Evolutionary conservation across 1,284 basidiomycete species (phyloP).

Genomic region (Retiboletus flavoniger): DNA sequence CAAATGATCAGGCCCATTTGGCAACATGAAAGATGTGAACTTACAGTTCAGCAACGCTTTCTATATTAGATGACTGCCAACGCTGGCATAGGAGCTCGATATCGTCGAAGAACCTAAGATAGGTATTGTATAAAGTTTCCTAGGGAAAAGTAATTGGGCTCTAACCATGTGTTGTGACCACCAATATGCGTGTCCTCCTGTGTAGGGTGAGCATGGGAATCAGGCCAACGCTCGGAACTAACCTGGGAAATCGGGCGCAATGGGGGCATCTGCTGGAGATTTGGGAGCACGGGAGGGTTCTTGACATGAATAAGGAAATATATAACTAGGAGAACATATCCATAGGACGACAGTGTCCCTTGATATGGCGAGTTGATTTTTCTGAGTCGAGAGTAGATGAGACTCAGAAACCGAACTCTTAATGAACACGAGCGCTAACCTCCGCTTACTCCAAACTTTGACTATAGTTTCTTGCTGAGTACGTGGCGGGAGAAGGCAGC

Average conservation of each 20-base stretch:
- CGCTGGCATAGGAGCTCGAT: conserved; percentile 86
- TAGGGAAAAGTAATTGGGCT: background rate
- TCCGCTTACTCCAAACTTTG: conserved; percentile 98
- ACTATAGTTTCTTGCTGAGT: conserved; percentile 49
- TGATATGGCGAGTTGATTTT: conserved; percentile 99
- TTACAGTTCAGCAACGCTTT: conserved; percentile 90
- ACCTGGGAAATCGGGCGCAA: conserved; percentile 77
- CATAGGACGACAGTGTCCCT: conserved; percentile 95
- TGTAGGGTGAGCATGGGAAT: conserved; percentile 16
- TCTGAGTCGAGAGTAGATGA: conserved; percentile 40
- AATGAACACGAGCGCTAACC: conserved; percentile 45
- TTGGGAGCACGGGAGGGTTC: conserved; percentile 89
- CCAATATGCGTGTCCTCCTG: conserved; percentile 86
- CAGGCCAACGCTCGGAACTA: conserved; percentile 6
- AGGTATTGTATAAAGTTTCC: background rate
- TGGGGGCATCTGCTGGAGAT: conserved; percentile 87
- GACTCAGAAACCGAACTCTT: background rate
- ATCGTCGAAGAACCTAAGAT: conserved; percentile 90
- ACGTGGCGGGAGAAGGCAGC: background rate
- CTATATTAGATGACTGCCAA: conserved; percentile 92
- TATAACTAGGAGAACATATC: conserved; percentile 96
- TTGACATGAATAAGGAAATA: conserved; percentile 98
- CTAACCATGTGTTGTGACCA: conserved; percentile 80
- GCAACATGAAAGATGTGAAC: conserved; percentile 30
- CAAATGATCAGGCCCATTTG: conserved; percentile 11